Conservation (phyloP, 768 basidiomycete species). For the Calvatia gigantea region DNA sequence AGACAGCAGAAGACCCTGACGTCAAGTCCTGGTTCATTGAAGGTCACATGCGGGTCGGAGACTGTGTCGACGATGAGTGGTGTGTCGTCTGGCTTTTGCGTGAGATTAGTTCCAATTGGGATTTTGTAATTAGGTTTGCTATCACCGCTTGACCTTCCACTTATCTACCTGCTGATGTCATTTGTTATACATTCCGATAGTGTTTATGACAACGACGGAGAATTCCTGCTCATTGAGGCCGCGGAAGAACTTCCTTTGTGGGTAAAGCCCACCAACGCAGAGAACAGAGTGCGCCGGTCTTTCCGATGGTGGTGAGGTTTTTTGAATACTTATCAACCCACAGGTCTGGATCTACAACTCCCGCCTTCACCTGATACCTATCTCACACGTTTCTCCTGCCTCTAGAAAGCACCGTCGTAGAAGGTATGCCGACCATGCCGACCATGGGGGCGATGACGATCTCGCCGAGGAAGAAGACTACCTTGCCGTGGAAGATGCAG, state of each 20-base stretch:
- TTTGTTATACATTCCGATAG: conserved; percentile 26
- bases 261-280: conserved; percentile 88
- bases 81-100: conserved; percentile 85
- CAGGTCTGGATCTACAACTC: conserved; percentile 91
- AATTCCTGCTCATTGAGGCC: conserved; percentile 95
- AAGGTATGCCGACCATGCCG: conserved; percentile 33
- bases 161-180: background rate
- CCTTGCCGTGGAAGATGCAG: conserved; percentile 58
- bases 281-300: conserved; percentile 77
- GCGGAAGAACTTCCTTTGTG: conserved; percentile 86
- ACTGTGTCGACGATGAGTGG: conserved; percentile 99
- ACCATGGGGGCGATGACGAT: conserved; percentile 51
- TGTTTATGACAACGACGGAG: conserved; percentile 88
- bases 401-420: conserved; percentile 52
- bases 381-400: conserved; percentile 66
- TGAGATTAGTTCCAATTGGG: conserved; percentile 75
- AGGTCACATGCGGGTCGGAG: conserved; percentile 88
- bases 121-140: conserved; percentile 72
- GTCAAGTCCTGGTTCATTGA: conserved; percentile 57
- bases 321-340: conserved; percentile 24
- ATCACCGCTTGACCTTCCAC: conserved; percentile 6
- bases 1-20: conserved; percentile 47
- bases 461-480: conserved; percentile 43
- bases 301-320: conserved; percentile 29
- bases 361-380: conserved; percentile 83